These are phyloP conservation scores for Talaromyces trachyspermus DNA, from an alignment of 495 filamentous ascomycete genomes.

Conservation along the genomic window DNA sequence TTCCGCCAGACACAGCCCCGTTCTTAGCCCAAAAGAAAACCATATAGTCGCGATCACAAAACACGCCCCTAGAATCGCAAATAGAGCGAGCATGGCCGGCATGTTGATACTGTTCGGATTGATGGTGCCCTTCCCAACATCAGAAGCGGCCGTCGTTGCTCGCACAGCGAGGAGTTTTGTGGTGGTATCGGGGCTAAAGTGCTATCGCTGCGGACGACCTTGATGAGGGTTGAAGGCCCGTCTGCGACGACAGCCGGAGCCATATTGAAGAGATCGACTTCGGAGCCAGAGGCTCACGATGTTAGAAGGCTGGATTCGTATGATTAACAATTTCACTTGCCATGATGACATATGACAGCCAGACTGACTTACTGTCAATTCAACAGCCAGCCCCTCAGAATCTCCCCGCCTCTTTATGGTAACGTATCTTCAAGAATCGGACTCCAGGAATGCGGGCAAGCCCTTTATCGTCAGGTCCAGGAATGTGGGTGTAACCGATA, in stretches of 20 bases:
- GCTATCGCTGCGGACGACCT: slow-evolving; percentile 1
- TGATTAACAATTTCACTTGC: too few relatives aligned
- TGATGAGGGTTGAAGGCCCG: not conserved
- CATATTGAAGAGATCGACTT: not conserved
- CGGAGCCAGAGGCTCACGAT: not conserved
- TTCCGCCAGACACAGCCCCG: slow-evolving; percentile 79
- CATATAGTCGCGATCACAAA: slow-evolving; percentile 76
- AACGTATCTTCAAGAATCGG: not conserved
- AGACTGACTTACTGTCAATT: not conserved
- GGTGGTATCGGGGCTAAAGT: slow-evolving; percentile 14
- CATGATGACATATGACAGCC: too few relatives aligned
- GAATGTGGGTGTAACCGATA: not conserved
- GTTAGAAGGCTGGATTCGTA: too few relatives aligned
- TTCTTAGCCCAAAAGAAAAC: slow-evolving; percentile 99
- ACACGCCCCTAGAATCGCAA: slow-evolving; percentile 71
- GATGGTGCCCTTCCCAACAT: slow-evolving; percentile 46
- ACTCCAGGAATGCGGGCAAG: not conserved
- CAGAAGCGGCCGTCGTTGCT: slow-evolving; percentile 4
- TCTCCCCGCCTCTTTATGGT: not conserved
- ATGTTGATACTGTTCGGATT: slow-evolving; percentile 71
- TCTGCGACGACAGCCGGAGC: not conserved
- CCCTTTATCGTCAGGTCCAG: not conserved
- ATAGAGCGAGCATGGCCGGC: slow-evolving; percentile 71
- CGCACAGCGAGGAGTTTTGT: slow-evolving; percentile 10
- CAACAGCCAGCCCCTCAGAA: not conserved